These are phyloP conservation scores for Nakaseomyces kungkrabaensis DNA, from an alignment of 1,139 yeast species.

Conservation along the genomic window DNA sequence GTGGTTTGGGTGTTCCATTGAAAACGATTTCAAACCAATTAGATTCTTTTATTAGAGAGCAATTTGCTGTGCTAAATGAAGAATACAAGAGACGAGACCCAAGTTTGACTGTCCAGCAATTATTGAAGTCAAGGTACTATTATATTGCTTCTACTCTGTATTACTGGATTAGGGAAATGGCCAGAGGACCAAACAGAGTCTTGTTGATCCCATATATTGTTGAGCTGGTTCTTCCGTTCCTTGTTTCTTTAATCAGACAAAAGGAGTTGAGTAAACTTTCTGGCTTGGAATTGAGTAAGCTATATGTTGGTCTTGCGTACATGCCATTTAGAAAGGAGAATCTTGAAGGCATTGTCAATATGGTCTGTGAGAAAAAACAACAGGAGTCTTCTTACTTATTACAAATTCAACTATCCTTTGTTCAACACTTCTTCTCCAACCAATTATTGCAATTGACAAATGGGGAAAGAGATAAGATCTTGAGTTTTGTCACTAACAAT, in stretches of 20 bases:
- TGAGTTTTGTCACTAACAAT: conserved; percentile 43
- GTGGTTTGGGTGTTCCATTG: conserved; percentile 31
- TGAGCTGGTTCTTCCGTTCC: conserved; percentile 55
- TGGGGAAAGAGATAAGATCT: conserved; percentile 42
- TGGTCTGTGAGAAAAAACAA: conserved; percentile 34
- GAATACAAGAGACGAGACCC: background rate
- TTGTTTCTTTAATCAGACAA: conserved; percentile 54
- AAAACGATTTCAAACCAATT: conserved; percentile 25
- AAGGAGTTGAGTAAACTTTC: conserved; percentile 80
- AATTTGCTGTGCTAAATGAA: conserved; percentile 29
- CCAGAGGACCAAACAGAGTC: conserved; percentile 23
- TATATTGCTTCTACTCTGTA: conserved; percentile 30
- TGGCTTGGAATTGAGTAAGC: conserved; percentile 45
- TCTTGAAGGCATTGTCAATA: conserved; percentile 39
- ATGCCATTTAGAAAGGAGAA: conserved; percentile 41
- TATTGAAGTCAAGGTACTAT: conserved; percentile 31
- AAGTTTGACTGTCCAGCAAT: conserved; percentile 27
- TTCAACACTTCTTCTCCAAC: conserved; percentile 67
- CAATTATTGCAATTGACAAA: conserved; percentile 50
- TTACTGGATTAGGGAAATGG: conserved; percentile 25
- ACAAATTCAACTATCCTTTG: conserved; percentile 55
- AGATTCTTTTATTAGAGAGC: conserved; percentile 26
- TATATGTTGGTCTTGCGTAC: conserved; percentile 49
- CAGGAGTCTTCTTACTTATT: conserved; percentile 56
- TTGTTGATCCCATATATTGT: conserved; percentile 35